A percentile compares a stretch with the other conserved stretches of the same genome.
These are phyloP conservation scores for Vanrija humicola DNA, from an alignment of 1,284 basidiomycete species.

Conservation along the genomic window DNA sequence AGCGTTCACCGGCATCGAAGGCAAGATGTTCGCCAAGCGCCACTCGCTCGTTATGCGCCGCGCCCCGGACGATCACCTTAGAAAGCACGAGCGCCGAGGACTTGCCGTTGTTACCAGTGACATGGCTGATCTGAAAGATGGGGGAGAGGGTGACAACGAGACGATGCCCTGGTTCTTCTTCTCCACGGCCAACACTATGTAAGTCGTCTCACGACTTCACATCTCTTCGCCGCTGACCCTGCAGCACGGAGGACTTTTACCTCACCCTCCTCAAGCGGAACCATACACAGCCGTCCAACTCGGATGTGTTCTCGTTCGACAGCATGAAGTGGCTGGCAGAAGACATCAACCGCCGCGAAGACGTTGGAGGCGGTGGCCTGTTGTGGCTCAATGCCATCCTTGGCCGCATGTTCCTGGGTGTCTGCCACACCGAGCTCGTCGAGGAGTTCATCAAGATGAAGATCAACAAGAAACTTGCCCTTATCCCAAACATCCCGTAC, in stretches of 20 bases:
- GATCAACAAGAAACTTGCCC: slow-evolving; percentile 88
- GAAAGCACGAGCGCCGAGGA: slow-evolving; percentile 20
- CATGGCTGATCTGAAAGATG: slow-evolving; percentile 45
- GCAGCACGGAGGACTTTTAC: slow-evolving; percentile 80
- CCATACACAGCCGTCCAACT: slow-evolving; percentile 53
- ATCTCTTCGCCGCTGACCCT: neutral
- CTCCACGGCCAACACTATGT: slow-evolving; percentile 69
- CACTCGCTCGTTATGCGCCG: slow-evolving; percentile 77
- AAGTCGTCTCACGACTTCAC: slow-evolving; percentile 8
- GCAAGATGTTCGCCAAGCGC: slow-evolving; percentile 80
- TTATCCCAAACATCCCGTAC: slow-evolving; percentile 81
- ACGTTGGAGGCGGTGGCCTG: slow-evolving; percentile 90
- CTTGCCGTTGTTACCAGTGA: slow-evolving; percentile 30
- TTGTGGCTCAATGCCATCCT: slow-evolving; percentile 94
- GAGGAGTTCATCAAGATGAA: slow-evolving; percentile 80
- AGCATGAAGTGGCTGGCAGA: slow-evolving; percentile 83
- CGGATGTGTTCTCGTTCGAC: slow-evolving; percentile 61
- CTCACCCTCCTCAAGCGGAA: slow-evolving; percentile 70
- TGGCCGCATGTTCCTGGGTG: slow-evolving; percentile 86
- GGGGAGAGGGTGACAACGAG: slow-evolving; percentile 34
- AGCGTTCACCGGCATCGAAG: slow-evolving; percentile 47
- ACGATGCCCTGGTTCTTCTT: slow-evolving; percentile 82
- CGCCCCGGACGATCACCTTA: slow-evolving; percentile 12
- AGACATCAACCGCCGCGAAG: slow-evolving; percentile 66
- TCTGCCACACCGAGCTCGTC: slow-evolving; percentile 75